A percentile compares a stretch with the other conserved stretches of the same genome.
Conservation (phyloP, 2,329 filamentous ascomycete genomes). For the Chrysosphaeria jannelii region DNA sequence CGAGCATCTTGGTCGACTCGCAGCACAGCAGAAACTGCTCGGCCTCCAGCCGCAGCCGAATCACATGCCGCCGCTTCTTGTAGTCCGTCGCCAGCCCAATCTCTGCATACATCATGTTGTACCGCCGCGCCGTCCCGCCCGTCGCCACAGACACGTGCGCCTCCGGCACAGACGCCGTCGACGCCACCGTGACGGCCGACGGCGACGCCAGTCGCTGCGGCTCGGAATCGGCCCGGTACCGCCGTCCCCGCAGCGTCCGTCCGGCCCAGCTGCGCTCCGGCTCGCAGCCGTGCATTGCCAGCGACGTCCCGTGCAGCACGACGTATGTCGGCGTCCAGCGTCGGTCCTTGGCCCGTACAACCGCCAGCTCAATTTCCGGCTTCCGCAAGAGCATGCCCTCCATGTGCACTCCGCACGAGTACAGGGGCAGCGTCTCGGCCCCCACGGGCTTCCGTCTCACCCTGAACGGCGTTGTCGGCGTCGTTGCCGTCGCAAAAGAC, state of each 20-base stretch:
- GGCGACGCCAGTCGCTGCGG: no score
- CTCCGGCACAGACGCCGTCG: no score
- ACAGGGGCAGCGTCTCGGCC: conserved; percentile 24
- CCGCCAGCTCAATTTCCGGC: conserved; percentile 34
- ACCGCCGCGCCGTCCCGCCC: conserved; percentile 19
- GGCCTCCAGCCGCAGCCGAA: conserved; percentile 41
- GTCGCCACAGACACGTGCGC: conserved; percentile 32
- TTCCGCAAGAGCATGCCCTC: conserved; percentile 29
- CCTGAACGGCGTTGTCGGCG: not conserved
- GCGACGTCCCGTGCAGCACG: conserved; percentile 33
- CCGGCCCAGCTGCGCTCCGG: conserved; percentile 19
- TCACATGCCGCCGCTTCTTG: conserved; percentile 34
- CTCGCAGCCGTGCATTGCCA: conserved; percentile 34
- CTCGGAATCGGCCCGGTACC: no score
- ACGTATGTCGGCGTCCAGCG: conserved; percentile 34
- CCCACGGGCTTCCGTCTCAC: no score
- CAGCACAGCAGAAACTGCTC: conserved; percentile 46
- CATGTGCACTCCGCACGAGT: conserved; percentile 23
- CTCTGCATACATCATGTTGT: conserved; percentile 45
- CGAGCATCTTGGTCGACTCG: conserved; percentile 29
- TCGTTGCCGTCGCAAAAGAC: no score
- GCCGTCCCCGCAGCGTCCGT: conserved; percentile 14
- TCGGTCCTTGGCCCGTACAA: conserved; percentile 27
- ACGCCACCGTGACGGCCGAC: no score
- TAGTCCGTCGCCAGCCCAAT: conserved; percentile 46